Base-by-base conservation (phyloP, 1,284 basidiomycete species). In the Trametes sp. region DNA sequence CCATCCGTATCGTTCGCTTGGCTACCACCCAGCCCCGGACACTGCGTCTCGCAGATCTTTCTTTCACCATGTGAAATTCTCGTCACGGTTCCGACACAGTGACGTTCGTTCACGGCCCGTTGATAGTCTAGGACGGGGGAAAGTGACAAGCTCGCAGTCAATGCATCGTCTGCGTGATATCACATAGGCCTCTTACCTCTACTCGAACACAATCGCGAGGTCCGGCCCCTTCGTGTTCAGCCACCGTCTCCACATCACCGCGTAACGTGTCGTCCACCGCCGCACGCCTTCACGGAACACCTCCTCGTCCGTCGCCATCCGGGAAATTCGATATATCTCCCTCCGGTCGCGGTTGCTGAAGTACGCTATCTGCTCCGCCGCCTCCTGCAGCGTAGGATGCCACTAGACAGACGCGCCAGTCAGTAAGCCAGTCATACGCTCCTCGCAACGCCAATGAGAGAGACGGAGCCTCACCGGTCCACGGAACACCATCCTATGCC, bases 401-500 rank as follows among this genome's bases (percentile, higher is more conserved):
- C 50, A 49, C 80, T 81, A 38, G 4, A 50, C 33, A 19, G 6
- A 16, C 35, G 21, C 28, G 23, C 21, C 35, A 36, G 46, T 28
- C n/a, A 42, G 5, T 26, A 59, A n/a, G n/a, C n/a, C n/a, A 29
- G 45, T 13, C 42, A 14, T 6, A 16, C 35, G 35, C 2, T 13
- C 26, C 11, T 13, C n/a, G n/a, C n/a, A n/a, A n/a, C n/a, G n/a
- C n/a, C n/a, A n/a, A 0, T 2, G 2, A 6, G 23, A 11, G 13
- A 29, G 38, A 13, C 21, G 19, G 19, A 26, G 21, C 67, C 78
- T 59, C 48, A 81, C 80, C 69, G 76, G 61, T 21, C 71, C 69
- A 36, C 62, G 75, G 54, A 75, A 80, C 21, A 80, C 78, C 73
- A 81, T 76, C 19, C 73, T 68, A 46, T 81, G 78, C 80, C 79